phyloP scores from a whole-genome alignment of 2,329 filamentous ascomycete genomes.

The Coniochaeta sp. region DNA sequence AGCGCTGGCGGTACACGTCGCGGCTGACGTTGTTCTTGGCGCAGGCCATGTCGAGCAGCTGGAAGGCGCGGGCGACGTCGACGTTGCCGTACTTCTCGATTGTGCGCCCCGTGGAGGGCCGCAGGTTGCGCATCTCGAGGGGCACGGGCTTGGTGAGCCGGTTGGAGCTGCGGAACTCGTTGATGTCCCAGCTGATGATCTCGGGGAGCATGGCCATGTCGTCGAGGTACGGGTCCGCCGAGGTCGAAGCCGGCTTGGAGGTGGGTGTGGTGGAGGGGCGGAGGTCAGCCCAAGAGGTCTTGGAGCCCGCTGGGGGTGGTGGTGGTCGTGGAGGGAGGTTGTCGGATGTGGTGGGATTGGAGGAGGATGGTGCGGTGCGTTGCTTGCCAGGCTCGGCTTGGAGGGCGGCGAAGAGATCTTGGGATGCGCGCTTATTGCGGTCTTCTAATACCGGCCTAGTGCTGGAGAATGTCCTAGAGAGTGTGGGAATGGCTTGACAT shows the following conservation, averaged over 20 bases:
- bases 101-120: constrained; percentile 36
- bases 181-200: constrained; percentile 17
- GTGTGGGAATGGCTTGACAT: background rate
- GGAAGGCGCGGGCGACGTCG: constrained; percentile 38
- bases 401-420: constrained; percentile 14
- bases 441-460: background rate
- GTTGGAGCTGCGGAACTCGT: constrained; percentile 12
- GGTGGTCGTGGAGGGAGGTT: background rate
- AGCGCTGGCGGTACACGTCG: constrained; percentile 54
- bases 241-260: background rate
- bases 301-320: background rate
- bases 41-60: constrained; percentile 29
- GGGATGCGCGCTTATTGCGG: background rate
- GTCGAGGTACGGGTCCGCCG: background rate
- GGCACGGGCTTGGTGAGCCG: constrained; percentile 8
- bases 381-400: background rate
- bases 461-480: background rate
- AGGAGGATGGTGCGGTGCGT: background rate
- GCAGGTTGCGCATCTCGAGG: constrained; percentile 25
- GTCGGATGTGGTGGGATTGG: background rate
- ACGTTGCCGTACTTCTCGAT: constrained; percentile 31
- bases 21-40: constrained; percentile 47
- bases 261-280: background rate
- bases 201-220: constrained; percentile 2
- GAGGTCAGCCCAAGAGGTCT: background rate